Evolutionary conservation across 2,329 filamentous ascomycete genomes (phyloP).

Genomic region (Ophiognomonia clavigignenti-juglandacearum): DNA sequence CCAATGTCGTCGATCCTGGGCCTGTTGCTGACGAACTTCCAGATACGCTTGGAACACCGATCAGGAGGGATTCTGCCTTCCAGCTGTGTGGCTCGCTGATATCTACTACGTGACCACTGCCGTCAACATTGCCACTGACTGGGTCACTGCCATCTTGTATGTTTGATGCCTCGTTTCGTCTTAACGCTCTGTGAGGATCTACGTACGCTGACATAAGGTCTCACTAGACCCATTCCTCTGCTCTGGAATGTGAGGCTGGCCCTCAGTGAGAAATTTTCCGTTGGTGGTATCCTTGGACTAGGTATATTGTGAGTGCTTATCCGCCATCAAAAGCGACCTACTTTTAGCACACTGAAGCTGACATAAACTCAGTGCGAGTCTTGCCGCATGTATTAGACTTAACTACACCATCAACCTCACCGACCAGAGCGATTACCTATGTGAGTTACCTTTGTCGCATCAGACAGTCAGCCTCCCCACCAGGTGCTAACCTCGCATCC

Average conservation of each 20-base stretch:
- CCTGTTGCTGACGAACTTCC: neutral
- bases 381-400: constrained; percentile 14
- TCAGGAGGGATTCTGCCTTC: constrained; percentile 8
- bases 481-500: too few species aligned
- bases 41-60: constrained; percentile 14
- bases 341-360: neutral
- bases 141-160: constrained; percentile 8
- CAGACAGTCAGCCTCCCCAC: too few species aligned
- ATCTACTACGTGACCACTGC: constrained; percentile 11
- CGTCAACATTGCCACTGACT: constrained; percentile 14
- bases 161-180: too few species aligned
- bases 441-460: neutral
- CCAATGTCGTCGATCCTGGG: too few species aligned
- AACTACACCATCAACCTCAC: constrained; percentile 14
- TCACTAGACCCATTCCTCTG: constrained; percentile 9
- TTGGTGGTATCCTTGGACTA: constrained; percentile 12
- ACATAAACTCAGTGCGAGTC: constrained; percentile 8
- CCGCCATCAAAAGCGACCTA: too few species aligned
- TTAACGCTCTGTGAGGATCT: neutral
- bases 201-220: neutral
- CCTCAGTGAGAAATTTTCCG: constrained; percentile 14
- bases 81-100: constrained; percentile 9
- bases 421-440: constrained; percentile 7
- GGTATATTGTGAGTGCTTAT: constrained; percentile 13
- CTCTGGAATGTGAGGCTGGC: constrained; percentile 14